Base-by-base conservation (phyloP, 2,329 filamentous ascomycete species). In the Clarireedia hainanense region DNA sequence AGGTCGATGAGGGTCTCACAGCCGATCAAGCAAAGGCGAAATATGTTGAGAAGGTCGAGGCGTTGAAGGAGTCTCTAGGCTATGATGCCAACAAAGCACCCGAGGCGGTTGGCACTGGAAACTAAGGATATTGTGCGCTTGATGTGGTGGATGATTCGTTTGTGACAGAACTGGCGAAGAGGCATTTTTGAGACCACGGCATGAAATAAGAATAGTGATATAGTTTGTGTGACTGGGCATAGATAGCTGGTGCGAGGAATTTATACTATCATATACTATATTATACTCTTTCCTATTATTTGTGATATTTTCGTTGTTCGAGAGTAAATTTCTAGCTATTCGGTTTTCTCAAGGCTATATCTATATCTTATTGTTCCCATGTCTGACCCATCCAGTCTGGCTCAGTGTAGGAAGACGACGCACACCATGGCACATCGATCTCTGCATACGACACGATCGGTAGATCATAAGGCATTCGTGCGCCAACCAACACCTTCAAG, bases 381-480 rank as follows among this genome's bases (percentile, higher is more conserved):
- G 59, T 60, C 20, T 59, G 43, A 1, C 65, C 64, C 57, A 57
- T 61, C 66, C 66, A 68, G 71, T 92, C 89, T 12, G 79, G 80
- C 65, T 85, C 79, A 0, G 59, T 57, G 65, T 91, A 78, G 1
- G 65, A 66, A 64, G 76, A 73, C 2, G 80, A 84, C 3, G 86
- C 85, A 58, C 87, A 88, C 91, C 91, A 96, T 1, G 91, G 90
- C 47, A 78, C 73, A 65, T 95, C 89, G 4, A 71, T 69, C 6
- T 70, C 60, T 0, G 68, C 73, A 65, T 96, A 95, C 6, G 74
- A 74, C 49, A 81, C 80, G 27, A 95, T 69, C 0, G 91, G 91
- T 6, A 91, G 71, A 69, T 84, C 84, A 69, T 95, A 96, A n/a
- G 91, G 89, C 72, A 95, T 84, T 15, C 90, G 79, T 27, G 92